Evolutionary conservation across 2,329 filamentous ascomycete genomes (phyloP).

Genomic region (Botrytis sinoallii): DNA sequence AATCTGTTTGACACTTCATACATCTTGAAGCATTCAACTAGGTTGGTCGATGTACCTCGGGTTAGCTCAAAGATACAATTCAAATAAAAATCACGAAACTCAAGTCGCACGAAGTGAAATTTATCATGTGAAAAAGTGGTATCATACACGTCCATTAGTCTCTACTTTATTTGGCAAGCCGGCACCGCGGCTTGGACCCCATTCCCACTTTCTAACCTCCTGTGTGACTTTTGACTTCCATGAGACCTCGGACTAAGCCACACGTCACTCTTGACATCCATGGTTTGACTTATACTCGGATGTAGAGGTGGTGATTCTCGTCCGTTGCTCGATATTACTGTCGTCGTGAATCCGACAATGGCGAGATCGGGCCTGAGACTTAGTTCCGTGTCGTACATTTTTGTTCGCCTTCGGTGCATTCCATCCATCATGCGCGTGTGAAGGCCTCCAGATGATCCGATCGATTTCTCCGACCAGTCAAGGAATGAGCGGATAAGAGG

Average conservation of each 20-base stretch:
- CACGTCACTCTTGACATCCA: not conserved
- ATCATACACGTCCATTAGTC: not conserved
- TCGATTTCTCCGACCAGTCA: slow-evolving; percentile 15
- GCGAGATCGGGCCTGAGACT: slow-evolving; percentile 5
- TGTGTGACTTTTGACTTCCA: not conserved
- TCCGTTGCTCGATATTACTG: slow-evolving; percentile 16
- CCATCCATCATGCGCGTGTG: slow-evolving; percentile 2
- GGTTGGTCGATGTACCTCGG: not conserved
- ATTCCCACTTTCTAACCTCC: not conserved
- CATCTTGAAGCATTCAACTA: not conserved
- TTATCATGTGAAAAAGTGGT: not conserved
- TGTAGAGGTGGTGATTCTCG: not conserved
- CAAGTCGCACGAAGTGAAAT: not conserved
- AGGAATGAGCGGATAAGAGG: slow-evolving; percentile 31
- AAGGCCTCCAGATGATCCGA: not conserved
- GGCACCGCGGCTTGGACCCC: not conserved
- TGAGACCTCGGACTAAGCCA: not conserved
- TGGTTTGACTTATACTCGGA: not conserved
- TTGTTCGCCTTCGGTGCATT: not conserved
- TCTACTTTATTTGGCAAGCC: not conserved
- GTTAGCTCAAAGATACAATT: not conserved
- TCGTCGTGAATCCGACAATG: slow-evolving; percentile 15
- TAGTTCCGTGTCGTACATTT: not conserved
- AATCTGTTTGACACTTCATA: not conserved
- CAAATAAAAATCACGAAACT: not conserved